Evolutionary conservation across 805 yeast species (phyloP).

Genomic region (Komagataella populi): DNA sequence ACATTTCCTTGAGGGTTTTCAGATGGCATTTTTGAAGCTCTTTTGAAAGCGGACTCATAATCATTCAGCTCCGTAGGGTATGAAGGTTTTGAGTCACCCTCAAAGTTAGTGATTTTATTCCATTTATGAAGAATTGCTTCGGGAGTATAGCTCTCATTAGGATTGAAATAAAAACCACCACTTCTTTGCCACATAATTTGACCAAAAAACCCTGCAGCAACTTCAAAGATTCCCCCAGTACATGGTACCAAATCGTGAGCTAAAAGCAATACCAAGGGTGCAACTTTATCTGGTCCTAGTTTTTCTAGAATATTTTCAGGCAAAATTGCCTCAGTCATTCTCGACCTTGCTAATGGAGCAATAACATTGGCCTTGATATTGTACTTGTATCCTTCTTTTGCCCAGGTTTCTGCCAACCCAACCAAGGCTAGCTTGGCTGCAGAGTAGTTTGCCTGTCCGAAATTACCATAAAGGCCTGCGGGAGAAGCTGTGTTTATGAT

Average conservation of each 20-base stretch:
- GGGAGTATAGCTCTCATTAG: slow-evolving; percentile 68
- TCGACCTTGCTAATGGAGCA: slow-evolving; percentile 90
- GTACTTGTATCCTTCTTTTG: slow-evolving; percentile 82
- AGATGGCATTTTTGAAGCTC: slow-evolving; percentile 33
- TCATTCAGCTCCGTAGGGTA: slow-evolving; percentile 68
- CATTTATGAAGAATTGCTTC: slow-evolving; percentile 66
- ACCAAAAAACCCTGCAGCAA: slow-evolving; percentile 88
- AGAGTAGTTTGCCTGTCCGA: slow-evolving; percentile 92
- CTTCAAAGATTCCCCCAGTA: slow-evolving; percentile 72
- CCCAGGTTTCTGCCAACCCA: slow-evolving; percentile 87
- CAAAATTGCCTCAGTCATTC: slow-evolving; percentile 87
- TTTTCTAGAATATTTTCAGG: slow-evolving; percentile 77
- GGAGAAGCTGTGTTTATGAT: slow-evolving; percentile 92
- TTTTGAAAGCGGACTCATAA: slow-evolving; percentile 45
- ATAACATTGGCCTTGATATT: slow-evolving; percentile 78
- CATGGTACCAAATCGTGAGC: slow-evolving; percentile 51
- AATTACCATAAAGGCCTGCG: slow-evolving; percentile 93
- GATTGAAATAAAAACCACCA: slow-evolving; percentile 72
- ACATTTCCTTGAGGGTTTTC: slow-evolving; percentile 39
- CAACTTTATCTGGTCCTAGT: slow-evolving; percentile 76
- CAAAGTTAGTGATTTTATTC: slow-evolving; percentile 49
- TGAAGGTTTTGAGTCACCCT: slow-evolving; percentile 38
- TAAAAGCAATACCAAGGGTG: slow-evolving; percentile 80
- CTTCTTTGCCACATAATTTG: slow-evolving; percentile 94
- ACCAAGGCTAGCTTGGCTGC: slow-evolving; percentile 86